phyloP scores from a whole-genome alignment of 345 rosid species.

The Xanthoceras sorbifolium region DNA sequence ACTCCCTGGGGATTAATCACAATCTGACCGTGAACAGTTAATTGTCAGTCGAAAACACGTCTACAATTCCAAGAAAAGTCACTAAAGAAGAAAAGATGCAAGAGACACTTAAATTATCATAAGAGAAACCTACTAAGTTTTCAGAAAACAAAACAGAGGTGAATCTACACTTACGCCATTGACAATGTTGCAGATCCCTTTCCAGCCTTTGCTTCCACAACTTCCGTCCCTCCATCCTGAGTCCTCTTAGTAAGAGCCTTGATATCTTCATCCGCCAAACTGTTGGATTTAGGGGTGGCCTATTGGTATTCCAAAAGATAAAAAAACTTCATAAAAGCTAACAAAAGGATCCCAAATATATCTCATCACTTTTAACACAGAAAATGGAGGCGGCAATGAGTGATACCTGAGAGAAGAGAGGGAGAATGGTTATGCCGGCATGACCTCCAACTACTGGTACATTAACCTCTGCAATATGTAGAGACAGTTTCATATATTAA shows the following conservation, averaged over 20 bases:
- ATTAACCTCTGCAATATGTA: slow-evolving; percentile 54
- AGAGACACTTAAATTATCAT: background rate
- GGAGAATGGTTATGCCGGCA: slow-evolving; percentile 83
- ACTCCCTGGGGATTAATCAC: background rate
- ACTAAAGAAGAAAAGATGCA: background rate
- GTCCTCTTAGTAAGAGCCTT: slow-evolving; percentile 83
- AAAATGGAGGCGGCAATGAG: background rate
- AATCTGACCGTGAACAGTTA: background rate
- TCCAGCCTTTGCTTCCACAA: slow-evolving; percentile 94
- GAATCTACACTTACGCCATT: slow-evolving; percentile 68
- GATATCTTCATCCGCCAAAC: slow-evolving; percentile 55
- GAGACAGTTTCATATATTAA: background rate
- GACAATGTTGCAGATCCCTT: slow-evolving; percentile 91
- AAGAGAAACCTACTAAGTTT: background rate
- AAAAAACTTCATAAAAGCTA: background rate
- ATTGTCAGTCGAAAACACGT: background rate
- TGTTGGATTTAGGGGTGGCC: slow-evolving; percentile 80
- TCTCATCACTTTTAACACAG: background rate
- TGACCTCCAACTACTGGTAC: slow-evolving; percentile 90
- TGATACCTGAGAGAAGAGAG: slow-evolving; percentile 74
- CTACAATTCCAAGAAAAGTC: background rate
- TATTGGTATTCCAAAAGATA: slow-evolving; percentile 19
- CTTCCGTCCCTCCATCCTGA: slow-evolving; percentile 91
- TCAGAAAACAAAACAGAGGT: background rate
- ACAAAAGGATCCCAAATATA: background rate